These are phyloP conservation scores for Suillus tomentosus DNA, from an alignment of 768 basidiomycete genomes.

Conservation along the genomic window DNA sequence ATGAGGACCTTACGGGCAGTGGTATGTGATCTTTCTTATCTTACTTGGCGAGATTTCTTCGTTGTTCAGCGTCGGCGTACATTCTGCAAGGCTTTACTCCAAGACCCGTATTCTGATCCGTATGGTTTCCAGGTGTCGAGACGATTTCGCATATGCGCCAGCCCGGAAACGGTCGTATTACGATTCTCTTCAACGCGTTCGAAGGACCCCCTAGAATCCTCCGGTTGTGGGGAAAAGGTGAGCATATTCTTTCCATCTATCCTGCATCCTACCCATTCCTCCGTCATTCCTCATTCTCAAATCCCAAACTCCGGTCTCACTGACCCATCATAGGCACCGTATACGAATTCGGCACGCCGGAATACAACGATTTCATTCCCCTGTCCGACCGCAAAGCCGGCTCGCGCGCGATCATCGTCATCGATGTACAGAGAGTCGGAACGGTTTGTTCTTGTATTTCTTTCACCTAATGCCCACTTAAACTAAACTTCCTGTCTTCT, in stretches of 20 bases:
- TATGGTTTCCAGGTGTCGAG: conserved; percentile 46
- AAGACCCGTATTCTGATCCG: not conserved
- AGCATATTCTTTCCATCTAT: conserved; percentile 11
- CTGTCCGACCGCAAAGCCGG: conserved; percentile 50
- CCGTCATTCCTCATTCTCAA: not conserved
- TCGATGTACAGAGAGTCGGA: conserved; percentile 63
- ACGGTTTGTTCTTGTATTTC: conserved; percentile 33
- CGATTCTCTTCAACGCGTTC: conserved; percentile 62
- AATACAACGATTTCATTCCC: conserved; percentile 56
- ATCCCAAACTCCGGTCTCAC: not conserved
- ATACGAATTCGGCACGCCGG: conserved; percentile 63
- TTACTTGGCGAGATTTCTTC: not conserved
- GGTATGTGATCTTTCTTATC: conserved; percentile 42
- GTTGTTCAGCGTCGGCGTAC: not conserved
- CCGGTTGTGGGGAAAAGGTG: conserved; percentile 62
- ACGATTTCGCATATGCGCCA: conserved; percentile 64
- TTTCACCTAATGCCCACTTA: not conserved
- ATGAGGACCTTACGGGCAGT: conserved; percentile 72
- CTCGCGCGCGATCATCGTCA: conserved; percentile 59
- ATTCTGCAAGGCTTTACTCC: not conserved
- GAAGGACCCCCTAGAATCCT: conserved; percentile 59
- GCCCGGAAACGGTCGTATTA: conserved; percentile 55
- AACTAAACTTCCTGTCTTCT: not conserved
- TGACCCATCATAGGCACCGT: conserved; percentile 45
- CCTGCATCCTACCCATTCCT: not conserved